Evolutionary conservation across 169 alveolate species (phyloP), one percentile per base, ranked within the genome.

Genomic region (Plasmodium gallinaceum): DNA sequence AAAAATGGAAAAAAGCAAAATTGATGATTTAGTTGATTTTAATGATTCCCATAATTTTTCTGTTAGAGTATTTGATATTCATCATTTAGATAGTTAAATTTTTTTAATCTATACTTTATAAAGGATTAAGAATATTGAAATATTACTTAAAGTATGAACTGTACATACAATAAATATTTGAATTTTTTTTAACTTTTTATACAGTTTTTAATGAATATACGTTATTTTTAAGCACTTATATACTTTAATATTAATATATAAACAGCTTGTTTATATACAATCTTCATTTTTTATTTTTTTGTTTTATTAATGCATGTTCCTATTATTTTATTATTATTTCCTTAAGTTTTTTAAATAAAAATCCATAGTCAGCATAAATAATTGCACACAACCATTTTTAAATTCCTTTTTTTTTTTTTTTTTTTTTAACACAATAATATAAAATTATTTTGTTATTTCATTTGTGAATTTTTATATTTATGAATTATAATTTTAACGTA

Each of bases 31-130:
- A 22, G 14, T 26, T 16, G 68, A 68, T 16, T 9, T 18, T 48
- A 66, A 9, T 32, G 46, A 68, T 2, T 42, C 70, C n/a, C 45
- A 80, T 68, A 43, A 39, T 26, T 20, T 16, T 22, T 60, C 57
- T 7, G 26, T 37, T 66, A 26, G 54, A 66, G 12, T 83, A 7
- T 66, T 80, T 65, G 90, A 80, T 45, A 8, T 80, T 54, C 73
- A 80, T 24, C 73, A 80, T 46, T 54, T 80, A 16, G 43, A 42
- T 80, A 43, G 16, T 52, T 80, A 76, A 64, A 14, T 14, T 54
- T 62, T 62, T 12, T 42, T 10, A 5, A 18, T 0, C 9, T 46
- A 39, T 14, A 22, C 9, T 57, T 16, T 57, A 18, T 22, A 57
- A 14, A 22, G 37, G 32, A 57, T 57, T 57, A 14, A 14, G 5